phyloP scores from a whole-genome alignment of 1,284 basidiomycete genomes.

The Puccinia novopanici region DNA sequence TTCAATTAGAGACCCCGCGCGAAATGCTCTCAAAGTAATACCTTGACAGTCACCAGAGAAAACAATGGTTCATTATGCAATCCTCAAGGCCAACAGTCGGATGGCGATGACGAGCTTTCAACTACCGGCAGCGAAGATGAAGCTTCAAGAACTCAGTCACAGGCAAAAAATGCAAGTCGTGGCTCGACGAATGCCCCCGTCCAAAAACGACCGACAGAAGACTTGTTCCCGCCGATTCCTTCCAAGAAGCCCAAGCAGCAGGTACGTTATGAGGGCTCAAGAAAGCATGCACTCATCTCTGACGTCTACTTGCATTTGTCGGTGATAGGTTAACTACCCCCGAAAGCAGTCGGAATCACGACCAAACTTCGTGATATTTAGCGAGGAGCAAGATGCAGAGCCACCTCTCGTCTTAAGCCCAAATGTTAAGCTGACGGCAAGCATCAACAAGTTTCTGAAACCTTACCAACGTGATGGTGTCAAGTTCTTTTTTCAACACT shows the following conservation, averaged over 20 bases:
- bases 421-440: conserved; percentile 21
- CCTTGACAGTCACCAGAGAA: neutral
- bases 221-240: neutral
- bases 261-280: neutral
- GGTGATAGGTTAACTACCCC: conserved; percentile 29
- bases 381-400: conserved; percentile 37
- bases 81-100: neutral
- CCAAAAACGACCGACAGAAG: neutral
- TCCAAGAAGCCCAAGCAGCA: neutral
- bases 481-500: conserved; percentile 45
- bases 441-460: conserved; percentile 41
- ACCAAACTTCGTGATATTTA: conserved; percentile 36
- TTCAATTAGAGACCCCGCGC: neutral
- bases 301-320: neutral
- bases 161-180: neutral
- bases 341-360: conserved; percentile 27
- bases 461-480: conserved; percentile 50
- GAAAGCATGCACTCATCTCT: neutral
- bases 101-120: neutral
- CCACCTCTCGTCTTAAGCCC: conserved; percentile 3
- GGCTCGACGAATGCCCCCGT: neutral
- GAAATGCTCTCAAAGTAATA: neutral
- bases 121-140: conserved; percentile 1
- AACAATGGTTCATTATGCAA: neutral
- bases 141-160: neutral